Evolutionary conservation across 176 grass and related monocot genomes (phyloP).

Genomic region (Lolium multiflorum): DNA sequence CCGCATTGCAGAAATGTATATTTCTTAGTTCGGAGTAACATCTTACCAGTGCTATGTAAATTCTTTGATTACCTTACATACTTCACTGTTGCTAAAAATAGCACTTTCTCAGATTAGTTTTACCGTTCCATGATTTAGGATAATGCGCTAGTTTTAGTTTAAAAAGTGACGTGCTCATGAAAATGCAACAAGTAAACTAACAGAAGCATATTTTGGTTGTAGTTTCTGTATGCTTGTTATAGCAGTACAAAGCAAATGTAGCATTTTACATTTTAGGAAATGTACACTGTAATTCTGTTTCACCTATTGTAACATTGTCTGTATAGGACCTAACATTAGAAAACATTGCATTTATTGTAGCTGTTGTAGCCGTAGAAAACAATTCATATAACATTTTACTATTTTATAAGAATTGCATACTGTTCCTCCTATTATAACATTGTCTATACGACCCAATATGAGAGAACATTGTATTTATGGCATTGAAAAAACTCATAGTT

Average conservation of each 20-base stretch:
- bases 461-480: not conserved
- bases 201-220: not conserved
- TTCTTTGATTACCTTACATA: not conserved
- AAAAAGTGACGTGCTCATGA: not conserved
- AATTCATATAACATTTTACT: not conserved
- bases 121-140: not conserved
- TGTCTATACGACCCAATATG: not conserved
- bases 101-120: not conserved
- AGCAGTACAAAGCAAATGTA: not conserved
- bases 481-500: not conserved
- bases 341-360: too few relatives aligned
- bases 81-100: slow-evolving; percentile 21
- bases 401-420: too few relatives aligned
- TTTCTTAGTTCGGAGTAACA: not conserved
- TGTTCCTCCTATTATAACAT: too few relatives aligned
- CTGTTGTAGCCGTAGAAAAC: not conserved
- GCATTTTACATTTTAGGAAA: not conserved
- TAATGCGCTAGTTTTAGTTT: not conserved
- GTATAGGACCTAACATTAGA: not conserved
- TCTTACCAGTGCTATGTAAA: not conserved
- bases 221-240: not conserved
- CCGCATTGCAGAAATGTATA: not conserved
- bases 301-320: not conserved
- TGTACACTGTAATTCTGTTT: not conserved
- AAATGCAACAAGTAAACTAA: not conserved